Base-by-base conservation (phyloP, 306 rosid species). In the Argentina anserina region DNA sequence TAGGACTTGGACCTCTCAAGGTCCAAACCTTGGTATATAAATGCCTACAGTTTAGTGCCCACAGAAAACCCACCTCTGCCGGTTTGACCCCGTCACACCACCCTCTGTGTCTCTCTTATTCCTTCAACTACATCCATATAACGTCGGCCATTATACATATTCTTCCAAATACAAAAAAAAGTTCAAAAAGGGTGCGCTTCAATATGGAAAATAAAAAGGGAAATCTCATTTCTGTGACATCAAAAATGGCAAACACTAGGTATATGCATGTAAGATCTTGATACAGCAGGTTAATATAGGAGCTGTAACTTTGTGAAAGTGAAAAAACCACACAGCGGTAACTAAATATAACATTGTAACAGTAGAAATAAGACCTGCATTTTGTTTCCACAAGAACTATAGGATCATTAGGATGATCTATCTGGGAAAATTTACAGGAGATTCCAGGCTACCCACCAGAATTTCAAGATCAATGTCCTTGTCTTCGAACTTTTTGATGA, bases 401-500 rank as follows among this genome's bases (percentile, higher is more conserved):
- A n/a, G n/a, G n/a, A n/a, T n/a, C n/a, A n/a, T n/a, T 42, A 75
- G 62, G 70, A 82, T 15, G 61, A 70, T 13, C 81, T 85, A 87
- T 86, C 89, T 84, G 11, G 96, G 71, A 82, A 91, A 91, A 82
- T 85, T 90, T 81, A 91, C 87, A 49, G 99, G 99, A 62, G 99
- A 87, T 72, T 95, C 97, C 92, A 95, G 78, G 84, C 92, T 86
- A 58, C 93, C 89, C 10, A 95, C 96, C 75, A 91, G 88, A 75
- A 88, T 95, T 76, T 85, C 99, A 12, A 91, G 90, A 77, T 95
- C 97, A 31, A 95, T 86, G 79, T 95, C 99, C 84, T 88, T 88
- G 81, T 91, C 90, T 83, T 94, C 98, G 36, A 94, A 95, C 89
- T 95, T 95, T 76, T 95, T 91, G 69, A 95, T 95, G 82, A 95